Evolutionary conservation across 192 early-diverging fungal genomes (phyloP).

Genomic region (Diversispora epigaea): DNA sequence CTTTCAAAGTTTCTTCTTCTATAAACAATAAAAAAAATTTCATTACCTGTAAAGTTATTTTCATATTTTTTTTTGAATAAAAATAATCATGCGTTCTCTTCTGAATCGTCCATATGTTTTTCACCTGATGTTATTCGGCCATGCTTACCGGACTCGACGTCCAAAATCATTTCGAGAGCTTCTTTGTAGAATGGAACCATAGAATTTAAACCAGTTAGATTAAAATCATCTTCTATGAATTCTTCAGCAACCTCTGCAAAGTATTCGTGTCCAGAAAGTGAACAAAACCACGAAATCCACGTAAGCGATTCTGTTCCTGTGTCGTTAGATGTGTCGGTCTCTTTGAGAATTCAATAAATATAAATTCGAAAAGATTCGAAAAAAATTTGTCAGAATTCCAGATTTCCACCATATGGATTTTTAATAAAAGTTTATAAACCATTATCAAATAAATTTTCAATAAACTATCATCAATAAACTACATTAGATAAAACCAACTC

Average conservation of each 20-base stretch:
- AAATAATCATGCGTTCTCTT: not conserved
- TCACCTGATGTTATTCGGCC: not conserved
- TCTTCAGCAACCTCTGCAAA: constrained; percentile 76
- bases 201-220: constrained; percentile 86
- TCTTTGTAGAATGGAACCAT: constrained; percentile 85
- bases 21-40: constrained; percentile 6
- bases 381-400: not conserved
- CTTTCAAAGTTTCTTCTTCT: constrained; percentile 57
- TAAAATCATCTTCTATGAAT: constrained; percentile 96
- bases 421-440: too few species aligned
- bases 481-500: too few species aligned
- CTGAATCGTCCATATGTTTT: not conserved
- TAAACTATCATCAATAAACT: too few species aligned
- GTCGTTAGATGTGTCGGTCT: constrained; percentile 50
- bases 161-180: constrained; percentile 94
- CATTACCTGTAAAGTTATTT: not conserved
- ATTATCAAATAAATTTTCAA: too few species aligned
- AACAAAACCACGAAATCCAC: constrained; percentile 81
- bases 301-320: constrained; percentile 54
- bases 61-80: not conserved
- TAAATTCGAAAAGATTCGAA: not conserved
- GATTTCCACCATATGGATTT: not conserved
- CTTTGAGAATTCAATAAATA: constrained; percentile 26
- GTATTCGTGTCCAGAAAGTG: constrained; percentile 71
- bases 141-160: constrained; percentile 66